A percentile compares a stretch with the other conserved stretches of the same genome.
Evolutionary conservation across 441 rosid species (phyloP).

Genomic region (Syzygium malaccense): DNA sequence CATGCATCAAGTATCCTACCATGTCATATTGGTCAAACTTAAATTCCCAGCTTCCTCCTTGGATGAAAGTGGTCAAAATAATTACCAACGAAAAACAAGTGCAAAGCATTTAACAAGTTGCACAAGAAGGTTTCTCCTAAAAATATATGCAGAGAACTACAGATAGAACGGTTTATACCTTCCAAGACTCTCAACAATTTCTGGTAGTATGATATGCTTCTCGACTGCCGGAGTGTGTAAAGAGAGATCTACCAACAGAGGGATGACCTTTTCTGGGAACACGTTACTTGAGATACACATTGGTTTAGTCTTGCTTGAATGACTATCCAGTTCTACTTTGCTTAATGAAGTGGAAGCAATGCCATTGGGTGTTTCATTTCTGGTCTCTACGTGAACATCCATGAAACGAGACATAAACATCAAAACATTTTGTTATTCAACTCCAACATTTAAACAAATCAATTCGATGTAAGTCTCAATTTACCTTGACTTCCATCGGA

Average conservation of each 20-base stretch:
- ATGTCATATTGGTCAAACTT: background rate
- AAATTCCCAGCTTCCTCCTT: background rate
- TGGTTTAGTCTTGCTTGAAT: constrained; percentile 20
- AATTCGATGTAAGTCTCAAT: constrained; percentile 1
- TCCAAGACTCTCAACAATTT: constrained; percentile 80
- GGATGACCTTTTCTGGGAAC: constrained; percentile 85
- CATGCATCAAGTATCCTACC: background rate
- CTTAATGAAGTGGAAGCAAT: constrained; percentile 25
- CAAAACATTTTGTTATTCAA: constrained; percentile 13
- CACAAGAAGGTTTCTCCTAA: background rate
- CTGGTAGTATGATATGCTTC: constrained; percentile 66
- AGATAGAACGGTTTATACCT: constrained; percentile 38
- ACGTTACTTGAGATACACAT: constrained; percentile 38
- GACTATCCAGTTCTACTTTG: constrained; percentile 30
- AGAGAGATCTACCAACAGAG: constrained; percentile 76
- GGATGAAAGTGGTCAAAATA: background rate
- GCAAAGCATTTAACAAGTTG: background rate
- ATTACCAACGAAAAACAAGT: background rate
- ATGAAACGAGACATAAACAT: constrained; percentile 4
- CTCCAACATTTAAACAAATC: constrained; percentile 1
- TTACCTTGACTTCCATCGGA: constrained; percentile 41
- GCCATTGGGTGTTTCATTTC: constrained; percentile 33
- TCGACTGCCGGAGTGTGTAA: constrained; percentile 66
- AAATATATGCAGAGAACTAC: background rate
- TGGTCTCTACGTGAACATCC: constrained; percentile 30